Conservation (phyloP, 148 eudicot genomes). For the Chenopodium berlandieri region DNA sequence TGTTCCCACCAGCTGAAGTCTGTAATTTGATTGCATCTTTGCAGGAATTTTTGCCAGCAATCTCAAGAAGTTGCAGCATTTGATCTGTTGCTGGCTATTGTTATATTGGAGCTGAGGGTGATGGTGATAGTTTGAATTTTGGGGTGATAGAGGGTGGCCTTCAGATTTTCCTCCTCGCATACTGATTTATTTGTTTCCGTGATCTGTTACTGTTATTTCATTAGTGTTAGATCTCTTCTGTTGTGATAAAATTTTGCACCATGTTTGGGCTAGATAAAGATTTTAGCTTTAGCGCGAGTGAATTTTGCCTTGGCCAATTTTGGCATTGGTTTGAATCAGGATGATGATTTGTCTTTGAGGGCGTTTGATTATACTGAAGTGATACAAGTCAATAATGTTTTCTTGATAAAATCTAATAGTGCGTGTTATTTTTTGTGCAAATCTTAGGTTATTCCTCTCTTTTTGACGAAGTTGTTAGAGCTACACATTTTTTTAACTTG, state of each 20-base stretch:
- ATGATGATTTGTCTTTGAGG: background rate
- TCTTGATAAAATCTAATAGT: background rate
- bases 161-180: background rate
- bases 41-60: background rate
- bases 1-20: background rate
- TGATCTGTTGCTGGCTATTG: background rate
- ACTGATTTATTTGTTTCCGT: background rate
- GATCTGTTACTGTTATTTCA: background rate
- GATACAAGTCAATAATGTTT: background rate
- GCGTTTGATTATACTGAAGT: background rate
- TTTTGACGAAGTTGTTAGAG: too few relatives aligned
- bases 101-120: background rate
- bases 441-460: too few relatives aligned
- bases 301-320: slow-evolving; percentile 15
- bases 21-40: background rate
- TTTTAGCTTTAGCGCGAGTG: background rate
- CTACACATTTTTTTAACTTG: too few relatives aligned
- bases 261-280: background rate
- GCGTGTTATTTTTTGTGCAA: background rate
- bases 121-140: background rate
- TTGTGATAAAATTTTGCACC: slow-evolving; percentile 8
- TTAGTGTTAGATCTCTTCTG: slow-evolving; percentile 1
- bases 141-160: background rate
- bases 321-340: background rate
- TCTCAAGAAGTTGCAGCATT: background rate